Base-by-base conservation (phyloP, 192 early-diverging fungal species). In the Linnemannia exigua region DNA sequence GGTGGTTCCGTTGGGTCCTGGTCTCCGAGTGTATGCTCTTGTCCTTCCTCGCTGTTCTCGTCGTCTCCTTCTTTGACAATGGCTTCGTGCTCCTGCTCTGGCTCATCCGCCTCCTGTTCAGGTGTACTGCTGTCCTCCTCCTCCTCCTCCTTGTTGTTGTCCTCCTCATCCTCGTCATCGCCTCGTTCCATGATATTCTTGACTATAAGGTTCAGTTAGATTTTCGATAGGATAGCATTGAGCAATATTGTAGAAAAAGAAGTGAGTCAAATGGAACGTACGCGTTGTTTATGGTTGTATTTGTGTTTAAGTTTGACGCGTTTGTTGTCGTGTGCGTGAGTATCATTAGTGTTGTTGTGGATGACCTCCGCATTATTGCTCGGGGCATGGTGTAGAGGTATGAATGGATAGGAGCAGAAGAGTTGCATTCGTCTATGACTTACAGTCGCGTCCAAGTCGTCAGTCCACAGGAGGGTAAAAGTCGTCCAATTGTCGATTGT, bases 401-500 rank as follows among this genome's bases (percentile, higher is more conserved):
- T 38, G 9, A 41, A 28, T 38, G 37, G 61, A 41, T 14, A n/a
- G 7, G 67, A 69, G 37, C n/a, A n/a, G 31, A 2, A 19, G 19
- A 69, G 37, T n/a, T 9, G 31, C n/a, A 69, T 69, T 19, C 2
- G 67, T 8, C 33, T 20, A 69, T 69, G 67, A 38, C 67, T 41
- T 69, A 41, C 36, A 38, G 58, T 63, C 58, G 58, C 58, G 58
- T 63, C 28, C 58, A 63, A 31, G 58, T 63, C 58, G 12, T 63
- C 28, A 63, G 12, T 63, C 28, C 58, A 63, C 14, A 63, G 14
- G 41, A 9, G 3, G 3, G 41, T 54, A 17, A 17, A n/a, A 52
- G 51, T 20, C 4, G 19, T 52, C 51, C 51, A 52, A 52, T 16
- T 52, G 51, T 52, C 41, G 51, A 20, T 5, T 4, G 20, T 52